phyloP scores from a whole-genome alignment of 2,329 filamentous ascomycete genomes.

The Zymoseptoria tritici region DNA sequence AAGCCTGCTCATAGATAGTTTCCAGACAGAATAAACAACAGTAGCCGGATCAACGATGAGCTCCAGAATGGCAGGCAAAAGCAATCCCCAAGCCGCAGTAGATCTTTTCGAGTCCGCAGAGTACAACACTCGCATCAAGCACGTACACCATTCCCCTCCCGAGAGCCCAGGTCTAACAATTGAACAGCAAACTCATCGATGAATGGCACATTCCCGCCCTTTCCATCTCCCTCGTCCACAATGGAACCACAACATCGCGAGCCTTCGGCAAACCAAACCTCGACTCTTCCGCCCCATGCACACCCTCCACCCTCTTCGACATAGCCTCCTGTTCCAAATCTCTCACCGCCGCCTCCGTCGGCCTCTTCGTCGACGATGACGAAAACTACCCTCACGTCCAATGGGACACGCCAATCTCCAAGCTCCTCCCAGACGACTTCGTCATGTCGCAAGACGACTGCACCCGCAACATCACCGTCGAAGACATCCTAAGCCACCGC shows the following conservation, averaged over 20 bases:
- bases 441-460: slow-evolving; percentile 29
- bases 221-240: slow-evolving; percentile 43
- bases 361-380: slow-evolving; percentile 43
- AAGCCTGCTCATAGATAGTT: not conserved
- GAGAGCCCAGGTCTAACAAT: not conserved
- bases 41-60: not conserved
- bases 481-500: slow-evolving; percentile 49
- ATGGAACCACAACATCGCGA: slow-evolving; percentile 36
- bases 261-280: slow-evolving; percentile 35
- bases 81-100: not conserved
- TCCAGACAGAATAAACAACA: not conserved
- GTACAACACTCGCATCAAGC: not conserved
- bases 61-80: not conserved
- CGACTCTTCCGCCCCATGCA: slow-evolving; percentile 33
- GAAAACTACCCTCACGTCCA: slow-evolving; percentile 32
- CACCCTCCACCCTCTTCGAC: slow-evolving; percentile 47
- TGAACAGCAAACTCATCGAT: not conserved
- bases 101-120: not conserved
- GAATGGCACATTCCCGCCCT: slow-evolving; percentile 36
- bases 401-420: slow-evolving; percentile 43
- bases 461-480: slow-evolving; percentile 45
- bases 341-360: slow-evolving; percentile 45
- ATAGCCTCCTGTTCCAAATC: slow-evolving; percentile 52
- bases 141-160: not conserved
- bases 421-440: slow-evolving; percentile 35